Evolutionary conservation across 208 protist genomes (phyloP).

Genomic region (Leptomonas pyrrhocoris): DNA sequence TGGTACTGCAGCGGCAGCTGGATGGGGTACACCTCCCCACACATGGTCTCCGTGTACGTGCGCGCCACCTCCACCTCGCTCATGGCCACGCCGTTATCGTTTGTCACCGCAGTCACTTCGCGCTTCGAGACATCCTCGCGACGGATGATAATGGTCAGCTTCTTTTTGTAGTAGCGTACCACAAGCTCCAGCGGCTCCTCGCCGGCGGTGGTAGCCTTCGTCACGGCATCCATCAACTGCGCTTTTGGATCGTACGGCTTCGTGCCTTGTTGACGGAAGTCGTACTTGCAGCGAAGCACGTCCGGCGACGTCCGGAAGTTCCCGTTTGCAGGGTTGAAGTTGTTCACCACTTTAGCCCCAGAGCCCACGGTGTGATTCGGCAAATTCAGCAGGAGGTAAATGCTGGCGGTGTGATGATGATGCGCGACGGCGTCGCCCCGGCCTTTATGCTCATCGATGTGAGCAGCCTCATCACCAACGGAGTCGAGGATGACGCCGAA

Average conservation of each 20-base stretch:
- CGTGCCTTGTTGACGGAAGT: conserved; percentile 67
- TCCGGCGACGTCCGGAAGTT: conserved; percentile 55
- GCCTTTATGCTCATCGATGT: conserved; percentile 34
- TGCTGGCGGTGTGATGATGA: conserved; percentile 57
- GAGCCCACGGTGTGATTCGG: conserved; percentile 46
- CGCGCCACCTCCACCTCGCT: conserved; percentile 50
- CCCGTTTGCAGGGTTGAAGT: conserved; percentile 49
- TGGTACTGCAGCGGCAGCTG: conserved; percentile 67
- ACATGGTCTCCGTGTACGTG: conserved; percentile 72
- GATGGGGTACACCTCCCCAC: conserved; percentile 74
- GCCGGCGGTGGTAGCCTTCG: conserved; percentile 36
- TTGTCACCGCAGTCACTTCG: conserved; percentile 13
- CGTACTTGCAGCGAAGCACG: conserved; percentile 64
- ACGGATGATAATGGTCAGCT: conserved; percentile 56
- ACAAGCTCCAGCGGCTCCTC: conserved; percentile 79
- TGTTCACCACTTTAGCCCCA: conserved; percentile 50
- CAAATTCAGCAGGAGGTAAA: conserved; percentile 73
- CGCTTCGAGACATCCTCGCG: conserved; percentile 50
- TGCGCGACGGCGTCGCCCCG: conserved; percentile 31
- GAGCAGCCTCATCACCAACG: conserved; percentile 50
- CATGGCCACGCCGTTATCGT: conserved; percentile 15
- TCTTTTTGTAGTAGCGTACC: conserved; percentile 74
- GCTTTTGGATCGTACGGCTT: conserved; percentile 35
- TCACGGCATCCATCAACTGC: conserved; percentile 23
- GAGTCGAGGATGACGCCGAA: conserved; percentile 80